Evolutionary conservation across 148 eudicot genomes (phyloP).

Genomic region (Fagopyrum tataricum): DNA sequence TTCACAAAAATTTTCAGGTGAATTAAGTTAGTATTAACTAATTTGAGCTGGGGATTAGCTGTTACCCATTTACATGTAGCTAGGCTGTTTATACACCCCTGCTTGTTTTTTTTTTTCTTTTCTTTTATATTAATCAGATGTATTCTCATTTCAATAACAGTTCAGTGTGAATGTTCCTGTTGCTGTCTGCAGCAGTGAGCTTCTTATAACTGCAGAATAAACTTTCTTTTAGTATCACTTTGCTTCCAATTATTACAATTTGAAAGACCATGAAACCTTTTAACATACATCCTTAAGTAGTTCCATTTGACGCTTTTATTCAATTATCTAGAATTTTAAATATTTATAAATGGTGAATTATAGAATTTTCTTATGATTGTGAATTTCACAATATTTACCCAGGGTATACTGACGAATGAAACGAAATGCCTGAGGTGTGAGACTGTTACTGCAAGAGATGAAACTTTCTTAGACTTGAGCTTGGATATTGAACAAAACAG

Average conservation of each 20-base stretch:
- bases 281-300: neutral
- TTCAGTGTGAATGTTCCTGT: neutral
- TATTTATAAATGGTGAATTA: conserved; percentile 14
- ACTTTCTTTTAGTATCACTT: neutral
- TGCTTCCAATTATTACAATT: neutral
- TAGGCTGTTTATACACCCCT: neutral
- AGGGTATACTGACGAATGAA: conserved; percentile 84
- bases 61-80: neutral
- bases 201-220: neutral
- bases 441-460: conserved; percentile 86
- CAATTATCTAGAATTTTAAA: neutral
- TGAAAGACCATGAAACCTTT: neutral
- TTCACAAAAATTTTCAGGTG: conserved; percentile 78
- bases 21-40: neutral
- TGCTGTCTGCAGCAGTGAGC: neutral
- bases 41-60: neutral
- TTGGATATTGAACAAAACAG: conserved; percentile 89
- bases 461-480: conserved; percentile 77
- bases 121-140: neutral
- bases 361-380: neutral
- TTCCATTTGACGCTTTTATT: neutral
- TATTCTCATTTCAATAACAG: neutral
- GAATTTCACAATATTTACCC: conserved; percentile 10
- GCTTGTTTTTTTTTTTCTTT: neutral
- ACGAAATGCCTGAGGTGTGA: conserved; percentile 80